Conservation (phyloP, 805 yeast species). For the Hanseniaspora jakobsenii region DNA sequence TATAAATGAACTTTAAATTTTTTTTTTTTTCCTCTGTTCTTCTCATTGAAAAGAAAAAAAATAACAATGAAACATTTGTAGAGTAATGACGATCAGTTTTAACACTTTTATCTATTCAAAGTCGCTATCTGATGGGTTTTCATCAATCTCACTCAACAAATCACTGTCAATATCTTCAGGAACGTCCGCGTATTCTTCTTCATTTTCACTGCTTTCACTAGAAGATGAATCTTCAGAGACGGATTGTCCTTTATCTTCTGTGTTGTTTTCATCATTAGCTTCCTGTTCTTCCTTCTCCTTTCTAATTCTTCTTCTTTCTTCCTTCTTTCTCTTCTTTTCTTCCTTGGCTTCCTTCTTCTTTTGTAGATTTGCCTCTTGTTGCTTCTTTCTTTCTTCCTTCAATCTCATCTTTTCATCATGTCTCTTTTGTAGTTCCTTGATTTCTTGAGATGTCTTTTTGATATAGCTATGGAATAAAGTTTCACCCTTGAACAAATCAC, state of each 20-base stretch:
- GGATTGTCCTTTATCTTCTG: constrained; percentile 18
- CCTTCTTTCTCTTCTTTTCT: constrained; percentile 58
- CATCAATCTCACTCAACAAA: constrained; percentile 35
- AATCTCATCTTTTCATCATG: constrained; percentile 52
- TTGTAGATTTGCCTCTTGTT: constrained; percentile 67
- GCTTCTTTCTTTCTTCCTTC: constrained; percentile 60
- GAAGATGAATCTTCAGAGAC: constrained; percentile 20
- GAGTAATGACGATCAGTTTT: background rate
- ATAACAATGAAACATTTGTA: background rate
- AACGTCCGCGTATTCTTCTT: constrained; percentile 29
- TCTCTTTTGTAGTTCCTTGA: constrained; percentile 46
- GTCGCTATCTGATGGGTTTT: constrained; percentile 19
- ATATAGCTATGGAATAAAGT: constrained; percentile 70
- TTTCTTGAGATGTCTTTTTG: constrained; percentile 51
- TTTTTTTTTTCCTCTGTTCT: too few relatives aligned
- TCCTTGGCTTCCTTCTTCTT: constrained; percentile 62
- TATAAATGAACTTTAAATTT: too few relatives aligned
- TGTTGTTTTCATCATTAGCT: constrained; percentile 25
- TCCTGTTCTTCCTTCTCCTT: constrained; percentile 21
- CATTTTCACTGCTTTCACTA: too few relatives aligned
- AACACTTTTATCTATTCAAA: constrained; percentile 6
- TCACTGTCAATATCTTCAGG: constrained; percentile 39
- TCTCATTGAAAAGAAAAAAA: background rate
- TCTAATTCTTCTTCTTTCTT: constrained; percentile 38
- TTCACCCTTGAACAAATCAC: constrained; percentile 80